Conservation (phyloP, 768 basidiomycete genomes). For the Mycena pura region DNA sequence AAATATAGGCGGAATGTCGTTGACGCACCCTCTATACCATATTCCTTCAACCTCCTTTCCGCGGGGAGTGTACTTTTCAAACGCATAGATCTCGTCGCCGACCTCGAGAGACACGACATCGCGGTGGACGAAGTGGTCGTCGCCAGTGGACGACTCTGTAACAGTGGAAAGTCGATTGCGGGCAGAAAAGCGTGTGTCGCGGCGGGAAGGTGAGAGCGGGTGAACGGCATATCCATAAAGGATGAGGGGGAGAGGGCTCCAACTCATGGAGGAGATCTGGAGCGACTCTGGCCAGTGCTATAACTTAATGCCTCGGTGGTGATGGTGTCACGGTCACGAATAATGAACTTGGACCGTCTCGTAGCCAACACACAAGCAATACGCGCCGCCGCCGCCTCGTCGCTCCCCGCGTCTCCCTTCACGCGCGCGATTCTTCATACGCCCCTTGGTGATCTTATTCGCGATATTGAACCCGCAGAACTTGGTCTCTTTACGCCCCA, state of each 20-base stretch:
- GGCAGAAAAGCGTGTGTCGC: constrained; percentile 69
- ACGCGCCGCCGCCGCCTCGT: constrained; percentile 22
- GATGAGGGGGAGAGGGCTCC: constrained; percentile 60
- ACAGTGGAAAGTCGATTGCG: constrained; percentile 66
- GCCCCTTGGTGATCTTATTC: constrained; percentile 76
- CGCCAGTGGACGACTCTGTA: constrained; percentile 62
- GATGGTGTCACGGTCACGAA: not conserved
- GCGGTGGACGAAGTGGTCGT: constrained; percentile 68
- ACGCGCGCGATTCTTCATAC: constrained; percentile 68
- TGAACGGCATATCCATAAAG: constrained; percentile 94
- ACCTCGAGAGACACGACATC: constrained; percentile 90
- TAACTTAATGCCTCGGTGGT: too few relatives aligned
- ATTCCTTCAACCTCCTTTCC: constrained; percentile 77
- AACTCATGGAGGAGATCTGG: constrained; percentile 19
- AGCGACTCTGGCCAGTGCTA: not conserved
- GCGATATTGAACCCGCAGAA: constrained; percentile 80
- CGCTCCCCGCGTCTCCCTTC: constrained; percentile 53
- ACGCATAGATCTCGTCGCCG: constrained; percentile 96
- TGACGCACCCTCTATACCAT: constrained; percentile 94
- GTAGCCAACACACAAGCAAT: constrained; percentile 46
- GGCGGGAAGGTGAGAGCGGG: constrained; percentile 76
- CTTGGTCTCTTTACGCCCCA: constrained; percentile 73
- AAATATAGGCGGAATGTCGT: constrained; percentile 5
- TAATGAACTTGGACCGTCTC: constrained; percentile 68
- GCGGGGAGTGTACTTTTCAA: constrained; percentile 85